These are phyloP conservation scores for Hypoxylon sp. DNA, from an alignment of 2,329 filamentous ascomycete species.

Conservation along the genomic window DNA sequence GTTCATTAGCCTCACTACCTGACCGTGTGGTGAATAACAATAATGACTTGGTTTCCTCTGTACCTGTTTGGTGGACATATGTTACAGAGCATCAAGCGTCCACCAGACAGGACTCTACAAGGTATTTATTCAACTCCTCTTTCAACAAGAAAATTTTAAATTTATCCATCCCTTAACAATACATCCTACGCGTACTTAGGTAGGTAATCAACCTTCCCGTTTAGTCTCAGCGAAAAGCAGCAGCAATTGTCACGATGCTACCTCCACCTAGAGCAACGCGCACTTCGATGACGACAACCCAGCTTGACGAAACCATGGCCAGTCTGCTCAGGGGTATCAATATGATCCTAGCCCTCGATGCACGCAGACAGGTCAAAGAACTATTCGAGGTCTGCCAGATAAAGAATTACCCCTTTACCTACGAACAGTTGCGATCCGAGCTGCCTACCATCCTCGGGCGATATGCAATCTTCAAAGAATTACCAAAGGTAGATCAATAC, in stretches of 20 bases:
- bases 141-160: background rate
- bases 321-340: background rate
- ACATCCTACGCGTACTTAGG: background rate
- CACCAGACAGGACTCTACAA: background rate
- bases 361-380: background rate
- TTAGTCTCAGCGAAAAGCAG: background rate
- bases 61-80: background rate
- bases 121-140: background rate
- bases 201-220: background rate
- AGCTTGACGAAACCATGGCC: background rate
- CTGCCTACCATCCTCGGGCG: background rate
- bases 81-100: background rate
- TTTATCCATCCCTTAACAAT: background rate
- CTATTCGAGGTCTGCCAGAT: background rate
- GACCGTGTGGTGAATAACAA: background rate
- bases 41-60: background rate
- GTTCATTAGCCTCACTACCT: background rate
- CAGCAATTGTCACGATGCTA: background rate
- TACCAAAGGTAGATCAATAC: background rate
- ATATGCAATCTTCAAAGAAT: background rate
- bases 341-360: background rate
- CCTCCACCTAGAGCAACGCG: background rate
- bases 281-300: background rate
- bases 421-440: background rate
- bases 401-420: background rate